Evolutionary conservation across 352 stramenopile genomes (phyloP).

Genomic region (Phytophthora constricta): DNA sequence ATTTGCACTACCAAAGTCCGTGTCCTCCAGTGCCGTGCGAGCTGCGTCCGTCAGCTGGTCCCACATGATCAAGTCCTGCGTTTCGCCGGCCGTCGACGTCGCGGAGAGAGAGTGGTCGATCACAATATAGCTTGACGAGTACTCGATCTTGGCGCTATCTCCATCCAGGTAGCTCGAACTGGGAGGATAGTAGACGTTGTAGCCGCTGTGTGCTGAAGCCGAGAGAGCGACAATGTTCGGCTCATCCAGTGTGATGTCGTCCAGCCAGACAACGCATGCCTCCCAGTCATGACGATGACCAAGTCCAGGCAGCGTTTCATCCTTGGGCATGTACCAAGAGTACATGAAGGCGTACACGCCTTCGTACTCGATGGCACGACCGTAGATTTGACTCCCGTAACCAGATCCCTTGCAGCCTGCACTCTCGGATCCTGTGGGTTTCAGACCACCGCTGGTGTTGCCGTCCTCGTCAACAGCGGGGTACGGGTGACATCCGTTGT

Average conservation of each 20-base stretch:
- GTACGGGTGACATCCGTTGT: slow-evolving; percentile 32
- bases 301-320: slow-evolving; percentile 28
- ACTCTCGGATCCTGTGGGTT: slow-evolving; percentile 18
- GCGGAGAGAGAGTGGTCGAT: not conserved
- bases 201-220: slow-evolving; percentile 4
- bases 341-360: slow-evolving; percentile 33
- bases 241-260: slow-evolving; percentile 16
- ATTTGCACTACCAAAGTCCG: slow-evolving; percentile 29
- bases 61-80: slow-evolving; percentile 24
- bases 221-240: slow-evolving; percentile 22
- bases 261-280: slow-evolving; percentile 43
- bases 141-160: not conserved
- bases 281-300: slow-evolving; percentile 46
- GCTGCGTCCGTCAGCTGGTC: slow-evolving; percentile 20
- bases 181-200: slow-evolving; percentile 7
- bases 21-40: slow-evolving; percentile 16
- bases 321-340: slow-evolving; percentile 51
- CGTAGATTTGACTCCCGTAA: slow-evolving; percentile 27
- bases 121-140: not conserved
- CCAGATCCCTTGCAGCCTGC: slow-evolving; percentile 31
- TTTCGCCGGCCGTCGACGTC: slow-evolving; percentile 20
- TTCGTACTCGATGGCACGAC: slow-evolving; percentile 23
- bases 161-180: not conserved
- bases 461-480: slow-evolving; percentile 31
- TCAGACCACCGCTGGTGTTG: slow-evolving; percentile 32